Percentiles rank a stretch among this genome's conserved stretches.
Evolutionary conservation across 768 basidiomycete genomes (phyloP).

Genomic region (Harrya chromipes): DNA sequence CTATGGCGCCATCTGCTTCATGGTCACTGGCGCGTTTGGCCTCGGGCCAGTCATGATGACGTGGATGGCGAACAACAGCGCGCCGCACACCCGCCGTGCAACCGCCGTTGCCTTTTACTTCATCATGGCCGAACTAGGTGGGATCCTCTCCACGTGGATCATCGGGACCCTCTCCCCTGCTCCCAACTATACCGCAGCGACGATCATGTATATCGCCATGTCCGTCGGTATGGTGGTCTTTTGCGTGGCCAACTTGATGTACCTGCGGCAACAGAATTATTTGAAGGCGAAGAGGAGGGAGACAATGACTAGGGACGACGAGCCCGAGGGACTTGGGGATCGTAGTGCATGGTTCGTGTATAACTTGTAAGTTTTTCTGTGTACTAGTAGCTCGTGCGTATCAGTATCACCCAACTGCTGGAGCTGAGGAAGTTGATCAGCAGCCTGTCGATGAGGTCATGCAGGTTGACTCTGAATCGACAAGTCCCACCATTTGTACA

Average conservation of each 20-base stretch:
- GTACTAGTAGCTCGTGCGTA: too few species aligned
- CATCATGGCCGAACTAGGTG: conserved; percentile 53
- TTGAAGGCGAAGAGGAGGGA: conserved; percentile 41
- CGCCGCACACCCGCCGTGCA: conserved; percentile 54
- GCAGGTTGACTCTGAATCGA: too few species aligned
- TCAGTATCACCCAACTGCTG: too few species aligned
- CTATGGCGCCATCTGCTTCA: conserved; percentile 58
- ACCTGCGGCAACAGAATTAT: conserved; percentile 42
- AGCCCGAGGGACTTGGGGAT: conserved; percentile 45
- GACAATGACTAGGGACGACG: conserved; percentile 33
- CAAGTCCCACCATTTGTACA: too few species aligned
- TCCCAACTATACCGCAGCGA: conserved; percentile 48
- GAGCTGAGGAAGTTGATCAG: too few species aligned
- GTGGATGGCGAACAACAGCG: conserved; percentile 61
- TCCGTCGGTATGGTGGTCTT: conserved; percentile 40
- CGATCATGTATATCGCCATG: conserved; percentile 34
- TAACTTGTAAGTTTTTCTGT: conserved; percentile 31
- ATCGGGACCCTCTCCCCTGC: conserved; percentile 48
- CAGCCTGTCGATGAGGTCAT: too few species aligned
- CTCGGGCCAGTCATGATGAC: conserved; percentile 49
- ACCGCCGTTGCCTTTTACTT: conserved; percentile 55
- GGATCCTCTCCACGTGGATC: conserved; percentile 63
- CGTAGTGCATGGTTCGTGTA: conserved; percentile 56
- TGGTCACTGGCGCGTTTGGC: conserved; percentile 48
- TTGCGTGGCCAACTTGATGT: conserved; percentile 36